Conservation (phyloP, 2,329 filamentous ascomycete species). For the Calonectria honghensis region DNA sequence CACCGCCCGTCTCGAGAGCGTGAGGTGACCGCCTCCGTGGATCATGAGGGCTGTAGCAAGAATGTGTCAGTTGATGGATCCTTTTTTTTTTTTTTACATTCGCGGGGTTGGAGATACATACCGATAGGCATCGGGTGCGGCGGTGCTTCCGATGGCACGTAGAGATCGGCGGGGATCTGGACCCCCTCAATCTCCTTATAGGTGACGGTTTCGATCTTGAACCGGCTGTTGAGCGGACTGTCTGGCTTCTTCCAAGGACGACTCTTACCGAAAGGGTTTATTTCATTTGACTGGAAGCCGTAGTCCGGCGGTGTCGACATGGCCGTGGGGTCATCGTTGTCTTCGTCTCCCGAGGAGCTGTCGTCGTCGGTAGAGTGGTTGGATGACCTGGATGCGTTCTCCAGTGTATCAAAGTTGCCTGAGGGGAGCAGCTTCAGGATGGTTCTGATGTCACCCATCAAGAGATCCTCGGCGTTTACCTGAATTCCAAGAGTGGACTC, state of each 20-base stretch:
- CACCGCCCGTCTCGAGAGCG: slow-evolving; percentile 36
- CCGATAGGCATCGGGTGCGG: slow-evolving; percentile 38
- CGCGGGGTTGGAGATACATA: neutral
- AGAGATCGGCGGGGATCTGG: slow-evolving; percentile 44
- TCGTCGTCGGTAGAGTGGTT: slow-evolving; percentile 15
- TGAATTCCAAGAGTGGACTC: slow-evolving; percentile 41
- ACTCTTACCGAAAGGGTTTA: slow-evolving; percentile 32
- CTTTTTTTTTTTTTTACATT: too few relatives aligned
- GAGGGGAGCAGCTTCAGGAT: slow-evolving; percentile 30
- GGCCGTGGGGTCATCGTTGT: slow-evolving; percentile 34
- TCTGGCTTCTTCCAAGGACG: slow-evolving; percentile 31
- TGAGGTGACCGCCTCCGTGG: slow-evolving; percentile 44
- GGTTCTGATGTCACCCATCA: slow-evolving; percentile 31
- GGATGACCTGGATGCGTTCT: slow-evolving; percentile 28
- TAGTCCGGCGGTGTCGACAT: slow-evolving; percentile 37
- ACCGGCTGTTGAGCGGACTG: slow-evolving; percentile 28
- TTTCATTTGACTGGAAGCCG: slow-evolving; percentile 20
- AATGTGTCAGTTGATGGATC: neutral
- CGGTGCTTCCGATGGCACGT: slow-evolving; percentile 37
- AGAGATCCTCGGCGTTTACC: slow-evolving; percentile 40
- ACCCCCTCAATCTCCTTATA: slow-evolving; percentile 45
- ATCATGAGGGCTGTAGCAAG: slow-evolving; percentile 39
- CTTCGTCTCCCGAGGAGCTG: slow-evolving; percentile 20
- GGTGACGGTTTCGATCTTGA: slow-evolving; percentile 42
- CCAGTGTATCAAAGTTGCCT: slow-evolving; percentile 13